Conservation (phyloP, 1,284 basidiomycete genomes). For the Cutaneotrichosporon cavernicola region DNA sequence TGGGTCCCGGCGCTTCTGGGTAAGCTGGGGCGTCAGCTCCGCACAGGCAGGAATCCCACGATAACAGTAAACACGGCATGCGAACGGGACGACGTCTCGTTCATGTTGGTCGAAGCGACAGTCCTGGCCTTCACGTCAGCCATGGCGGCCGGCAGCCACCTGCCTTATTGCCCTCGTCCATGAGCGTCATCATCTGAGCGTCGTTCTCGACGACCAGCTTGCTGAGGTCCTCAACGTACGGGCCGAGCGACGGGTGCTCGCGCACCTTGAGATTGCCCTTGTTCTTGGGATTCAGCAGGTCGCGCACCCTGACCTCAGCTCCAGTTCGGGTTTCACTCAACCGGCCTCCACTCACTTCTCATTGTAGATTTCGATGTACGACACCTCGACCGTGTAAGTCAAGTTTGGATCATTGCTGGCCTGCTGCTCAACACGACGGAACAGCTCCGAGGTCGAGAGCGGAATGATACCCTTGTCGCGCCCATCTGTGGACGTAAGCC, state of each 20-base stretch:
- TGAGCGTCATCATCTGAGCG: slow-evolving; percentile 94
- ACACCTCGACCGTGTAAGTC: slow-evolving; percentile 88
- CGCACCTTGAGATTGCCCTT: slow-evolving; percentile 88
- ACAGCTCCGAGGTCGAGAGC: slow-evolving; percentile 88
- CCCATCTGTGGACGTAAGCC: slow-evolving; percentile 63
- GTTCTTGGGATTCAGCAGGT: slow-evolving; percentile 96
- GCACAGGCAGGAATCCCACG: slow-evolving; percentile 27
- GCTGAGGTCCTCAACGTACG: slow-evolving; percentile 96
- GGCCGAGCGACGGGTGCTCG: slow-evolving; percentile 89
- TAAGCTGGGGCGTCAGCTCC: slow-evolving; percentile 57
- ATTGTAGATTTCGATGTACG: slow-evolving; percentile 97
- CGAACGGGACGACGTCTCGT: slow-evolving; percentile 97
- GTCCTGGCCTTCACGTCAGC: slow-evolving; percentile 64
- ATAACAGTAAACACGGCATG: slow-evolving; percentile 97
- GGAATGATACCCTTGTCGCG: slow-evolving; percentile 97
- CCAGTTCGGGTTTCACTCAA: neutral
- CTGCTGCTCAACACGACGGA: slow-evolving; percentile 74
- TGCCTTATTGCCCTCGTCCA: slow-evolving; percentile 97
- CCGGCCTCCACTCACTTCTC: slow-evolving; percentile 63
- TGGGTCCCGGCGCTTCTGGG: slow-evolving; percentile 81
- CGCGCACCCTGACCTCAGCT: slow-evolving; percentile 60
- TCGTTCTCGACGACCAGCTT: slow-evolving; percentile 88
- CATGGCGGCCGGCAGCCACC: slow-evolving; percentile 14
- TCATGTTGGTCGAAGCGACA: slow-evolving; percentile 99
- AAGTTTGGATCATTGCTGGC: slow-evolving; percentile 66